Evolutionary conservation across 2,329 filamentous ascomycete genomes (phyloP).

Genomic region (Pseudogymnoascus pannorum): DNA sequence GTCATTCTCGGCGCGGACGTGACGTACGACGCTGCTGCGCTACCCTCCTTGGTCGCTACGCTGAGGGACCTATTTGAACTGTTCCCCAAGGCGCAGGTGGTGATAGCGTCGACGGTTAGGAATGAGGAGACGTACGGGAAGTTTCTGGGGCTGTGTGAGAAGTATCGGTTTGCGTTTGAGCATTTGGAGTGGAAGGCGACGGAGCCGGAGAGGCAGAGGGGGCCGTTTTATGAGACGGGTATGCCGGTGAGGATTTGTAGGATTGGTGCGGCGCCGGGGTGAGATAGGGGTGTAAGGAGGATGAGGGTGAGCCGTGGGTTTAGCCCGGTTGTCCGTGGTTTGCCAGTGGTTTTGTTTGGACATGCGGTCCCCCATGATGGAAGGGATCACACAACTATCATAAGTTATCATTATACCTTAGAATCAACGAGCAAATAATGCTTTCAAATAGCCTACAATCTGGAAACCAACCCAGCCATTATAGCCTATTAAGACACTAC

Average conservation of each 20-base stretch:
- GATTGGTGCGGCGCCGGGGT: slow-evolving; percentile 24
- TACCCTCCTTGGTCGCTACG: slow-evolving; percentile 58
- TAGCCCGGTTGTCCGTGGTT: neutral
- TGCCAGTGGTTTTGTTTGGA: neutral
- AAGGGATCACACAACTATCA: neutral
- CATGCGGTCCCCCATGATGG: neutral
- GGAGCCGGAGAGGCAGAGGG: slow-evolving; percentile 39
- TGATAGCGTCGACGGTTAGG: slow-evolving; percentile 65
- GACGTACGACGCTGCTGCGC: slow-evolving; percentile 62
- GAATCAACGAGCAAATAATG: neutral
- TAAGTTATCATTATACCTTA: neutral
- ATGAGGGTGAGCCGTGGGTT: neutral
- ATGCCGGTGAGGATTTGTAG: slow-evolving; percentile 52
- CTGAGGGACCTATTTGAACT: slow-evolving; percentile 53
- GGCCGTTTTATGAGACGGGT: slow-evolving; percentile 57
- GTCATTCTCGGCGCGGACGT: slow-evolving; percentile 70
- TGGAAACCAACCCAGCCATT: neutral
- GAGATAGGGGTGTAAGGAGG: neutral
- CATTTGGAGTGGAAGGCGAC: slow-evolving; percentile 38
- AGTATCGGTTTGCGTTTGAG: slow-evolving; percentile 34
- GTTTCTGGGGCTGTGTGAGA: slow-evolving; percentile 51
- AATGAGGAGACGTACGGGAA: slow-evolving; percentile 61
- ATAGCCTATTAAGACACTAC: neutral
- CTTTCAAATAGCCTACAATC: neutral
- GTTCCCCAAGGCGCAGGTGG: slow-evolving; percentile 48